Percentiles rank a stretch among this genome's conserved stretches.
Conservation (phyloP, 805 yeast species). For the Candida mattraensis region DNA sequence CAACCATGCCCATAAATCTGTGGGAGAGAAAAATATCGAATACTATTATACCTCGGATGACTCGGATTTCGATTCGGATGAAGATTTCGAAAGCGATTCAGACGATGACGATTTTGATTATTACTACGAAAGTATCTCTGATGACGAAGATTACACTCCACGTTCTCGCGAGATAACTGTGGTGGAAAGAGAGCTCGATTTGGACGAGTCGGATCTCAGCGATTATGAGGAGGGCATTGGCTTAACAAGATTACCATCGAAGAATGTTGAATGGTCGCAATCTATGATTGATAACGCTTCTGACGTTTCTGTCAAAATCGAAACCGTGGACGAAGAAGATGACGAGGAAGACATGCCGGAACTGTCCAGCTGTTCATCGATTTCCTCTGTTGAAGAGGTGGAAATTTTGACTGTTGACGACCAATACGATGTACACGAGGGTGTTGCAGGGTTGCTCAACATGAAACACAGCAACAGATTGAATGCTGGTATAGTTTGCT, state of each 20-base stretch:
- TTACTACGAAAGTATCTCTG: constrained; percentile 21
- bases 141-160: constrained; percentile 15
- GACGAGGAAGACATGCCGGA: constrained; percentile 25
- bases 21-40: constrained; percentile 17
- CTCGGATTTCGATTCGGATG: constrained; percentile 31
- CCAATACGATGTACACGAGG: neutral
- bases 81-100: constrained; percentile 26
- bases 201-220: too few relatives aligned
- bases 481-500: too few relatives aligned
- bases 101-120: constrained; percentile 19
- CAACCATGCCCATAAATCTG: constrained; percentile 2
- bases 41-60: constrained; percentile 26
- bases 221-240: too few relatives aligned
- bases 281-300: too few relatives aligned
- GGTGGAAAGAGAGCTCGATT: constrained; percentile 9
- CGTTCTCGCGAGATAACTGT: too few relatives aligned
- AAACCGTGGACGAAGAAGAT: constrained; percentile 14
- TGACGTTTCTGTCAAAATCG: too few relatives aligned
- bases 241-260: too few relatives aligned
- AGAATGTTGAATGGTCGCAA: too few relatives aligned
- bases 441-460: neutral
- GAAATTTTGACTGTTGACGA: constrained; percentile 1
- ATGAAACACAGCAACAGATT: constrained; percentile 1
- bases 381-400: constrained; percentile 27
- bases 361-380: constrained; percentile 30